Conservation (phyloP, 306 rosid genomes). For the Alnus glutinosa region DNA sequence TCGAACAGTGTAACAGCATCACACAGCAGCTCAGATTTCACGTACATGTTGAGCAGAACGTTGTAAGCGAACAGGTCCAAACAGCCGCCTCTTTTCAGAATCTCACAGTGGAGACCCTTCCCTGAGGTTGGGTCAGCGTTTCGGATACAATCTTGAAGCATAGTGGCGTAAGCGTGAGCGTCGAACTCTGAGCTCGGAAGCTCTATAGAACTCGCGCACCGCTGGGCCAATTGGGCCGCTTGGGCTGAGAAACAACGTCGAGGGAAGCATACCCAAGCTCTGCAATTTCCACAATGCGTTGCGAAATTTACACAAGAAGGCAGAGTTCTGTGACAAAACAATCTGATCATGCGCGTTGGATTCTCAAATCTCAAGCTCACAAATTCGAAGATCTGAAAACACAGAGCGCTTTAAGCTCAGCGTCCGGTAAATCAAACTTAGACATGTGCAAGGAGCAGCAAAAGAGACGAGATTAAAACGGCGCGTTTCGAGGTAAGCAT, state of each 20-base stretch:
- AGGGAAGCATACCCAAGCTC: not conserved
- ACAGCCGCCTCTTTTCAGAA: slow-evolving; percentile 44
- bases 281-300: slow-evolving; percentile 6
- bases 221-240: slow-evolving; percentile 15
- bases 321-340: slow-evolving; percentile 15
- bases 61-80: slow-evolving; percentile 48
- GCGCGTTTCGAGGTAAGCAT: not conserved
- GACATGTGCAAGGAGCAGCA: not conserved
- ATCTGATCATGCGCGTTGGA: slow-evolving; percentile 30
- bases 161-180: slow-evolving; percentile 34
- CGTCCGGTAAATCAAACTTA: not conserved
- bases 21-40: slow-evolving; percentile 26
- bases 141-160: slow-evolving; percentile 40
- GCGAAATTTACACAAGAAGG: not conserved
- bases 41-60: slow-evolving; percentile 40
- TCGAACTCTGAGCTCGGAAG: slow-evolving; percentile 35
- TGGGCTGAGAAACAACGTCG: slow-evolving; percentile 21
- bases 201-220: not conserved
- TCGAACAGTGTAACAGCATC: slow-evolving; percentile 42
- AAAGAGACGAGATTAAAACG: not conserved
- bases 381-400: not conserved
- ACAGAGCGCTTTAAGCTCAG: not conserved
- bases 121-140: slow-evolving; percentile 25
- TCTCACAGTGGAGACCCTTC: slow-evolving; percentile 36
- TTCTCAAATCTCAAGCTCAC: not conserved